Conservation (phyloP, 352 stramenopile genomes). For the Pythium aquatile region DNA sequence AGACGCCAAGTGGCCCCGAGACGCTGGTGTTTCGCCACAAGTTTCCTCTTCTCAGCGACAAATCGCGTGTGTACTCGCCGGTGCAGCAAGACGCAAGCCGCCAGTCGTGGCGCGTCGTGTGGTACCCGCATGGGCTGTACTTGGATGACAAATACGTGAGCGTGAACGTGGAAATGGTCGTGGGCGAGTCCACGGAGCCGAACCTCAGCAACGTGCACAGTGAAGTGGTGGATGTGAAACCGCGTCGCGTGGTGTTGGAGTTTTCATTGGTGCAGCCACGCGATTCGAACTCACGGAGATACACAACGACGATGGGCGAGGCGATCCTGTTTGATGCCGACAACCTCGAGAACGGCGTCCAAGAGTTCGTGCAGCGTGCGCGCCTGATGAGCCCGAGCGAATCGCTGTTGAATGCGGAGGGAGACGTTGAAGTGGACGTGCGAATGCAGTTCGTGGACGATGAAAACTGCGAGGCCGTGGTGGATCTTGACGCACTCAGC, state of each 20-base stretch:
- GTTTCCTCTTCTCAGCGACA: constrained; percentile 47
- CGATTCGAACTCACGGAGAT: constrained; percentile 20
- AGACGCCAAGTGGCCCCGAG: not conserved
- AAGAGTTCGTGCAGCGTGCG: constrained; percentile 44
- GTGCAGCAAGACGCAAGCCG: constrained; percentile 36
- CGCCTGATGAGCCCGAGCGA: constrained; percentile 49
- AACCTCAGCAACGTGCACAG: not conserved
- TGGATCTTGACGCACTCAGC: constrained; percentile 20
- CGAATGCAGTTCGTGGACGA: constrained; percentile 33
- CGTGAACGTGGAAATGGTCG: constrained; percentile 60
- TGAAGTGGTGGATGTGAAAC: not conserved
- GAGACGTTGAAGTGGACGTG: constrained; percentile 51
- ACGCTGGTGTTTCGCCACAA: constrained; percentile 21
- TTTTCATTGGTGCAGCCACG: constrained; percentile 46
- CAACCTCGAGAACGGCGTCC: constrained; percentile 54
- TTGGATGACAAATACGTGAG: constrained; percentile 47
- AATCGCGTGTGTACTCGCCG: constrained; percentile 33
- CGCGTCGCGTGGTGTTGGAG: constrained; percentile 31
- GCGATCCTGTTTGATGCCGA: constrained; percentile 54
- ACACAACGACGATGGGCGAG: constrained; percentile 34
- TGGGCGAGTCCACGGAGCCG: constrained; percentile 7
- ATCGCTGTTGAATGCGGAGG: constrained; percentile 42
- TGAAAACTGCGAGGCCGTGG: constrained; percentile 9
- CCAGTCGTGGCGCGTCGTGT: constrained; percentile 59
- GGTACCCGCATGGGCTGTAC: constrained; percentile 50